Base-by-base conservation (phyloP, 2,329 filamentous ascomycete genomes). In the Apiospora sp. region DNA sequence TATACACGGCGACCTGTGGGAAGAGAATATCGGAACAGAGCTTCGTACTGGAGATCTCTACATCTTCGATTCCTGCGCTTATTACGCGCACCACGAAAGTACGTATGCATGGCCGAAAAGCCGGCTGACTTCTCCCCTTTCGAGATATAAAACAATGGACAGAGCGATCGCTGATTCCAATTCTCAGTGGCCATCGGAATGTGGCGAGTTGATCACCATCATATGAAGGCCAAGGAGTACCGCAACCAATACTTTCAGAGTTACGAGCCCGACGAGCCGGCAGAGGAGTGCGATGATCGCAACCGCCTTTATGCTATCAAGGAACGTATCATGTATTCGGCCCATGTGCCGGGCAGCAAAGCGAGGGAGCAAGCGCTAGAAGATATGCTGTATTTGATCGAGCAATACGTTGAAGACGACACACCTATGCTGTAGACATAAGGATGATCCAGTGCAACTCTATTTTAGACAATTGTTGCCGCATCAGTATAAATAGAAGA, bases 81-180 rank as follows among this genome's bases (percentile, higher is more conserved):
- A 78, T 61, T 78, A 78, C 54, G 77, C 75, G 5, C 77, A 77
- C 69, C 73, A 77, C 27, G 77, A 77, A 54, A 78, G 73, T 70
- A 76, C 0, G 64, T 68, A 19, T 70, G 13, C 30, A 61, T 12
- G 2, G 54, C 30, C 6, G 3, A 22, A 16, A 27, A 22, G 54
- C 24, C 0, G 4, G n/a, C 4, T n/a, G n/a, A n/a, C n/a, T 14
- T 27, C 49, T 54, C n/a, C n/a, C 49, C 49, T 3, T 27, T 27
- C 2, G 4, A 27, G 24, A 54, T 22, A 27, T 27, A 3, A 7
- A 54, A 27, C 7, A 49, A 19, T n/a, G 3, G 24, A 16, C 27
- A 7, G 6, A 37, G 8, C 0, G 30, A 12, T 61, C 16, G 54
- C 54, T 61, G n/a, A 61, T 37, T 0, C 30, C 54, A 0, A 0